Evolutionary conservation across 495 filamentous ascomycete species (phyloP).

Genomic region (Penicillium daleae): DNA sequence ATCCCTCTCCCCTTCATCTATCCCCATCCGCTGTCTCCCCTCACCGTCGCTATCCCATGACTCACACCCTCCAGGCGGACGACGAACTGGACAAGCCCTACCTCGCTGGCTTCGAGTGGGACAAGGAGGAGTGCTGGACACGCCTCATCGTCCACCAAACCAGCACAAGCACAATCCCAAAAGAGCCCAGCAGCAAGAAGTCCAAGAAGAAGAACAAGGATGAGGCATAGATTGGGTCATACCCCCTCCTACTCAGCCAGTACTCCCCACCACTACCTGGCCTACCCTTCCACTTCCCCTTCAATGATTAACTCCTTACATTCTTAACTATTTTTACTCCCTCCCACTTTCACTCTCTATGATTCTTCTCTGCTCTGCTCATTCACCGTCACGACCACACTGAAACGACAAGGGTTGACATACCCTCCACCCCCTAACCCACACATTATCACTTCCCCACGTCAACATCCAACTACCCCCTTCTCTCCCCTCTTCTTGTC

Average conservation of each 20-base stretch:
- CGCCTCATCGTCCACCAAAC: slow-evolving; percentile 82
- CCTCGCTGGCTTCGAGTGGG: slow-evolving; percentile 93
- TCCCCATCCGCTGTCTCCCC: not conserved
- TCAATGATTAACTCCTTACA: not conserved
- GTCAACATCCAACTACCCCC: no score
- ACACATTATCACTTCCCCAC: no score
- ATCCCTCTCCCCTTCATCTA: slow-evolving; percentile 9
- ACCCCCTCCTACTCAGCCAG: not conserved
- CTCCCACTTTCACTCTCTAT: not conserved
- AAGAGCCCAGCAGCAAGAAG: slow-evolving; percentile 59
- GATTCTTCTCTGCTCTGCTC: slow-evolving; percentile 3
- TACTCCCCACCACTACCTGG: not conserved
- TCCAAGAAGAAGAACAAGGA: slow-evolving; percentile 67
- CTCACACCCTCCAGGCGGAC: slow-evolving; percentile 63
- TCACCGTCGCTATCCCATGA: not conserved
- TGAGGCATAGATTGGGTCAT: slow-evolving; percentile 37
- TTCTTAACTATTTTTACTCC: slow-evolving; percentile 4
- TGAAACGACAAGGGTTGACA: slow-evolving; percentile 25
- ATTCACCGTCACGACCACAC: not conserved
- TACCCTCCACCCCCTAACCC: slow-evolving; percentile 8
- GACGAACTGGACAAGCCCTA: slow-evolving; percentile 82
- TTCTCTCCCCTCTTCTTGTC: slow-evolving; percentile 7
- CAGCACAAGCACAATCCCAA: slow-evolving; percentile 58
- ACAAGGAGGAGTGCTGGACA: slow-evolving; percentile 80
- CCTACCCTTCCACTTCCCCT: not conserved